phyloP scores from a whole-genome alignment of 306 rosid genomes.

The Vigna radiata region DNA sequence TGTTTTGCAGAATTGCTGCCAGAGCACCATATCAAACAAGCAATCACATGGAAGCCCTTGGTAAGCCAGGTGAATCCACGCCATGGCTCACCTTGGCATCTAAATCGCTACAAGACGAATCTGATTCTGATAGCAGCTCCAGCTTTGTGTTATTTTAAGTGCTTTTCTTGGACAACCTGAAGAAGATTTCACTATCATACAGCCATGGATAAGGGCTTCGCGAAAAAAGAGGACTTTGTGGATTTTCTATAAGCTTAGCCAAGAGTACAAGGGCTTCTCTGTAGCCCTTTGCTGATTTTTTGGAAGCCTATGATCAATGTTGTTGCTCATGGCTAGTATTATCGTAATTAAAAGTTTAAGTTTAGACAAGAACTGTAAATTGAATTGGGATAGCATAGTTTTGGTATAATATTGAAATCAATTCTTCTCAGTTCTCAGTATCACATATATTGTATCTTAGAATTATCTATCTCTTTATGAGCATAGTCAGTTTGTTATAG shows the following conservation, averaged over 20 bases:
- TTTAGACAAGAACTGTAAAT: background rate
- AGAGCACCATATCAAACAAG: slow-evolving; percentile 68
- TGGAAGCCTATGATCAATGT: slow-evolving; percentile 20
- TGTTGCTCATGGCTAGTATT: slow-evolving; percentile 1
- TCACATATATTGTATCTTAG: background rate
- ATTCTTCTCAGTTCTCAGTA: background rate
- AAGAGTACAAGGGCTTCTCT: slow-evolving; percentile 4
- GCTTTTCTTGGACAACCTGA: slow-evolving; percentile 1
- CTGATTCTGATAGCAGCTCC: slow-evolving; percentile 50
- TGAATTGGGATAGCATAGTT: slow-evolving; percentile 12
- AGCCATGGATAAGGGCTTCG: background rate
- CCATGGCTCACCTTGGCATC: slow-evolving; percentile 82
- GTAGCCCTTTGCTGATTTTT: background rate
- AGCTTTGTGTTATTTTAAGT: slow-evolving; percentile 17
- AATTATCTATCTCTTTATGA: background rate
- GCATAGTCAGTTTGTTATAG: background rate
- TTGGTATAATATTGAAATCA: background rate
- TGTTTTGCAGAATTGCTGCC: slow-evolving; percentile 62
- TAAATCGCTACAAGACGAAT: slow-evolving; percentile 48
- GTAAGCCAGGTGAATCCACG: slow-evolving; percentile 51
- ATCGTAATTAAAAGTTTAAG: background rate
- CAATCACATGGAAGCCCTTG: slow-evolving; percentile 24
- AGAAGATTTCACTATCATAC: background rate
- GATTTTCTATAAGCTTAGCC: background rate
- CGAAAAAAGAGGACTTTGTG: background rate